Evolutionary conservation across 2,329 filamentous ascomycete species (phyloP).

Genomic region (Acarospora socialis): DNA sequence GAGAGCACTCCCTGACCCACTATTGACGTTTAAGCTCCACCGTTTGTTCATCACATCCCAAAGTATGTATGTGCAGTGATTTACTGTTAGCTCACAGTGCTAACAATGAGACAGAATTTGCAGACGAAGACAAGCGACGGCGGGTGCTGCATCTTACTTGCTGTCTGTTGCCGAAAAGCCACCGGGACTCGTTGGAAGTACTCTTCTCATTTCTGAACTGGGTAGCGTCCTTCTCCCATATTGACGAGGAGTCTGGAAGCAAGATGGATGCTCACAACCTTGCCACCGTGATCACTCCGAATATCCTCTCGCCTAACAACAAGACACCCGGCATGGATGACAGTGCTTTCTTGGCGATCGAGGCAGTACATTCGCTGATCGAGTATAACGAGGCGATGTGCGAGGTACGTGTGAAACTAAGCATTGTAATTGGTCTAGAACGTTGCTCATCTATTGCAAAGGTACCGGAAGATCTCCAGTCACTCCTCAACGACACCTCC

Average conservation of each 20-base stretch:
- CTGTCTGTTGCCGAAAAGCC: slow-evolving; percentile 80
- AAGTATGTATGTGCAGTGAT: slow-evolving; percentile 34
- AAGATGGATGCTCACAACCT: slow-evolving; percentile 99
- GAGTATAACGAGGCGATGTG: slow-evolving; percentile 93
- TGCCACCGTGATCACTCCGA: slow-evolving; percentile 92
- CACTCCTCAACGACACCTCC: slow-evolving; percentile 67
- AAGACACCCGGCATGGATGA: slow-evolving; percentile 53
- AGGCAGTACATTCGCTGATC: slow-evolving; percentile 82
- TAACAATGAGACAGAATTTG: slow-evolving; percentile 42
- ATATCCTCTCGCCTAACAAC: slow-evolving; percentile 64
- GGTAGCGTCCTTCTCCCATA: slow-evolving; percentile 91
- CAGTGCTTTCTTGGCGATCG: slow-evolving; percentile 85
- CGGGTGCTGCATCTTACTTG: slow-evolving; percentile 81
- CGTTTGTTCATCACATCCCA: slow-evolving; percentile 79
- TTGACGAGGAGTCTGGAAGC: slow-evolving; percentile 91
- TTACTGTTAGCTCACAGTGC: slow-evolving; percentile 7
- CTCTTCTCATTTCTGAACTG: slow-evolving; percentile 93
- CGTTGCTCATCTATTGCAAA: no score
- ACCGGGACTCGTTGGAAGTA: slow-evolving; percentile 89
- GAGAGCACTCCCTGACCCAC: slow-evolving; percentile 80
- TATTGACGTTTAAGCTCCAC: slow-evolving; percentile 91
- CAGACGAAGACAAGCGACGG: slow-evolving; percentile 65
- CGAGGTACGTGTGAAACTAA: slow-evolving; percentile 53
- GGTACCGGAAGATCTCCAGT: slow-evolving; percentile 86
- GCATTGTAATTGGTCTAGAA: no score